These are phyloP conservation scores for Aspergillus texensis DNA, from an alignment of 2,329 filamentous ascomycete species.

Conservation along the genomic window DNA sequence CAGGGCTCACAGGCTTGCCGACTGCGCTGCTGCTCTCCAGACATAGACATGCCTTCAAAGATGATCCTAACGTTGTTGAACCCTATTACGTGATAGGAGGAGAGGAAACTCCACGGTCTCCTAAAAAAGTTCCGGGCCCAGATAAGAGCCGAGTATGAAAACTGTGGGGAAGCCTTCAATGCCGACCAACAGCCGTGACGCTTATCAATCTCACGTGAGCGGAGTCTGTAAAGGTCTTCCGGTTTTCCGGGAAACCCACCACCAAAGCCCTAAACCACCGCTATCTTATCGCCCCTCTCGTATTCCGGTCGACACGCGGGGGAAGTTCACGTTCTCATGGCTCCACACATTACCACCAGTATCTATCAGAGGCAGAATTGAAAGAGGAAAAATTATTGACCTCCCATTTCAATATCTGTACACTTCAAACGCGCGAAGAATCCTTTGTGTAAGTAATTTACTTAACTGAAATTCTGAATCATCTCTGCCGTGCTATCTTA, in stretches of 20 bases:
- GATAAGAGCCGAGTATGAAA: not conserved
- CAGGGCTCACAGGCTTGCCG: constrained; percentile 16
- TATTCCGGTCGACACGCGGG: not conserved
- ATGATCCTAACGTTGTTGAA: not conserved
- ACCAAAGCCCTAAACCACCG: not conserved
- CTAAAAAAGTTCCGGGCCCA: not conserved
- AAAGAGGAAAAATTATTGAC: too few species aligned
- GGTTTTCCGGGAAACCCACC: not conserved
- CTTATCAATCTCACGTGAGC: not conserved
- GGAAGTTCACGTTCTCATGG: too few species aligned
- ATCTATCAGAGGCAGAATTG: too few species aligned
- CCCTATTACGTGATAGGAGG: too few species aligned
- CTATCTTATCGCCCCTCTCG: not conserved
- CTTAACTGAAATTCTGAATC: too few species aligned
- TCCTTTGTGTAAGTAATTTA: too few species aligned
- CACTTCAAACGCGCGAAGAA: too few species aligned
- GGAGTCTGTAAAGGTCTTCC: not conserved
- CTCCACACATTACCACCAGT: too few species aligned
- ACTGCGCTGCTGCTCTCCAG: not conserved
- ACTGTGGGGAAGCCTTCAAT: not conserved
- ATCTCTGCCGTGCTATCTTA: too few species aligned
- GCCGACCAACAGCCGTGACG: not conserved
- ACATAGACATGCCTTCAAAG: not conserved
- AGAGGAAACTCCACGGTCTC: not conserved
- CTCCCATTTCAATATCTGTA: too few species aligned